Evolutionary conservation across 108 stramenopile genomes (phyloP), one percentile per base, ranked within the genome.

Genomic region (Aurantiochytrium sp.): DNA sequence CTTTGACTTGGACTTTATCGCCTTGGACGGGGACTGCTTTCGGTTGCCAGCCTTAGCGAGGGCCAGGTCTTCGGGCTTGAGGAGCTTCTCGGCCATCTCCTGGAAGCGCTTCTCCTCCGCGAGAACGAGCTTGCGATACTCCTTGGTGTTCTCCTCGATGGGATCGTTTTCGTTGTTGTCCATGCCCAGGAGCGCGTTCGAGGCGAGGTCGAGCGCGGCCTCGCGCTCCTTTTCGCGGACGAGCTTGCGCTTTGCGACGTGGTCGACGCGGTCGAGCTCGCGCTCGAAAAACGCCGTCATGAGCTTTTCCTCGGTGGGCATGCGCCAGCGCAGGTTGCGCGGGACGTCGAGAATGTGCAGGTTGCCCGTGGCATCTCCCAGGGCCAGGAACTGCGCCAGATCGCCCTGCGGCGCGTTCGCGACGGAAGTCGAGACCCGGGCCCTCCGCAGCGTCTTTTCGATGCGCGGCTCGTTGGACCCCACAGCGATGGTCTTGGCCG

Each of bases 341-440:
- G 93, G 93, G 39, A 94, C 89, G n/a, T 93, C 90, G 55, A 91
- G 90, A 50, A 94, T 88, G 81, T 94, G 93, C 34, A 94, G 92
- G 69, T 91, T 92, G 10, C 93, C 93, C 12, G 85, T 89, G 31
- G 91, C 90, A 55, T 94, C 93, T 5, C 93, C 93, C 15, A 94
- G 85, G 32, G 91, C 92, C 22, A 94, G 91, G 22, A 92, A 81
- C 87, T 94, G 93, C 85, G 88, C 90, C 85, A 89, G 88, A 87
- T 89, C 55, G 54, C 37, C 55, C 24, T 41, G 73, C 6, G 73
- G 73, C 19, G 73, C 73, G 45, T 41, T 48, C 12, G 36, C 73
- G 32, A 48, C 30, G 10, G 73, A 22, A 37, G 8, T 12, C 6
- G 39, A 6, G 42, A 81, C 73, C 12, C 39, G 45, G 8, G 39